A percentile compares a stretch with the other conserved stretches of the same genome.
Evolutionary conservation across 192 early-diverging fungal species (phyloP).

Genomic region (Mortierella hygrophila): DNA sequence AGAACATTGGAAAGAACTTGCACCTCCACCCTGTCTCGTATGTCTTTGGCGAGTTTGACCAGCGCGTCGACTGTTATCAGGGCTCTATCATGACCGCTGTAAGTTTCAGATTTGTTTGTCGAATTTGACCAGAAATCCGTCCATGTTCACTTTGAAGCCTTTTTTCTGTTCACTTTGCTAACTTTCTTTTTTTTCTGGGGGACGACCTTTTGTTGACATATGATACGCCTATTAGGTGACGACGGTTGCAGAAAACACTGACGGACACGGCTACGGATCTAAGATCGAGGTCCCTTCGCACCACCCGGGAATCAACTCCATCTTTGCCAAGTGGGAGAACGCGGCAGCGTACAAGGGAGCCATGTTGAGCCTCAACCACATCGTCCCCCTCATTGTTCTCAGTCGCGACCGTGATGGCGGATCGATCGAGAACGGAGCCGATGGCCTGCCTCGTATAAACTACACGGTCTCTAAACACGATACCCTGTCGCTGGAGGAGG

Average conservation of each 20-base stretch:
- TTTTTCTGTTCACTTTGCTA: not conserved
- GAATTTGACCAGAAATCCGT: not conserved
- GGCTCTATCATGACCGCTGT: constrained; percentile 81
- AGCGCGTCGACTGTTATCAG: constrained; percentile 62
- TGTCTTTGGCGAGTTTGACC: constrained; percentile 75
- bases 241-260: constrained; percentile 66
- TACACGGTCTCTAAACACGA: constrained; percentile 70
- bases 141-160: not conserved
- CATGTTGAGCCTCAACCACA: constrained; percentile 64
- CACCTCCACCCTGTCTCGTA: constrained; percentile 71
- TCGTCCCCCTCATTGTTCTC: constrained; percentile 65
- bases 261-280: constrained; percentile 74
- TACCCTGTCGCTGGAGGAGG: constrained; percentile 56
- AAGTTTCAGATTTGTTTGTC: constrained; percentile 23
- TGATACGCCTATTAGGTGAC: constrained; percentile 30
- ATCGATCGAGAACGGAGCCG: constrained; percentile 56
- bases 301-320: constrained; percentile 65
- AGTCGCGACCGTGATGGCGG: constrained; percentile 74
- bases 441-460: constrained; percentile 58
- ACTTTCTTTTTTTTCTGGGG: not conserved
- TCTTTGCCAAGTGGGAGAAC: constrained; percentile 62
- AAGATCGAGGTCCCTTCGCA: constrained; percentile 72
- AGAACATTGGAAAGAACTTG: constrained; percentile 77
- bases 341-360: constrained; percentile 64
- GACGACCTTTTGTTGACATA: not conserved